A percentile compares a stretch with the other conserved stretches of the same genome.
Evolutionary conservation across 2,329 filamentous ascomycete genomes (phyloP).

Genomic region (Blastomyces gilchristii): DNA sequence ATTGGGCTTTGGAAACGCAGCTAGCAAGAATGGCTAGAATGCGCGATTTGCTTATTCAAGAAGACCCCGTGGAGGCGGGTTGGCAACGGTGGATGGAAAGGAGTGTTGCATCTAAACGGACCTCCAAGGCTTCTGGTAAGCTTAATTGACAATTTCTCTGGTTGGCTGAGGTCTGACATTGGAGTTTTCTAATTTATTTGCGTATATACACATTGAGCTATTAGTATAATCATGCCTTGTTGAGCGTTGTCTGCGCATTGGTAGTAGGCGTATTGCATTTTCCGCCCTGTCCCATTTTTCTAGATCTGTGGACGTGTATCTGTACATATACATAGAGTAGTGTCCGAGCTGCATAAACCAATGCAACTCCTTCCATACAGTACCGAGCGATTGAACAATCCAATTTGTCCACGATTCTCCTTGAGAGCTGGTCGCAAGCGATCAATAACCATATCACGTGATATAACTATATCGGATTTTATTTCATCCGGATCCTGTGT

Average conservation of each 20-base stretch:
- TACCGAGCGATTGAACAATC: neutral
- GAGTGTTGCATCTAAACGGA: conserved; percentile 23
- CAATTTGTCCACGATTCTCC: neutral
- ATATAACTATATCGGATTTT: neutral
- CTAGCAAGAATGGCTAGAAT: conserved; percentile 58
- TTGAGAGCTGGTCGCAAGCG: too few species aligned
- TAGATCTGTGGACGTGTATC: neutral
- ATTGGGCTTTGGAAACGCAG: conserved; percentile 59
- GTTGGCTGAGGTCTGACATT: too few species aligned
- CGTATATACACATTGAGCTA: neutral
- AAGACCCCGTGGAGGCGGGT: conserved; percentile 81
- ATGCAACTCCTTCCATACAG: neutral
- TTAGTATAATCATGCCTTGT: neutral
- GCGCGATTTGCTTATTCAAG: conserved; percentile 73
- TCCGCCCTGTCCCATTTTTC: neutral
- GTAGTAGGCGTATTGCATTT: neutral
- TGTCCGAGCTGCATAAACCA: neutral
- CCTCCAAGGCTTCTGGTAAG: neutral
- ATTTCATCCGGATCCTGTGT: neutral
- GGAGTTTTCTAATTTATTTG: neutral
- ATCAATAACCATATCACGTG: neutral
- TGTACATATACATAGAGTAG: neutral
- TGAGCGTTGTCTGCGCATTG: neutral
- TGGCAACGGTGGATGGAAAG: conserved; percentile 81
- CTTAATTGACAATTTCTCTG: neutral